These are phyloP conservation scores for Phytophthora ohioensis DNA, from an alignment of 352 stramenopile species.

Conservation along the genomic window DNA sequence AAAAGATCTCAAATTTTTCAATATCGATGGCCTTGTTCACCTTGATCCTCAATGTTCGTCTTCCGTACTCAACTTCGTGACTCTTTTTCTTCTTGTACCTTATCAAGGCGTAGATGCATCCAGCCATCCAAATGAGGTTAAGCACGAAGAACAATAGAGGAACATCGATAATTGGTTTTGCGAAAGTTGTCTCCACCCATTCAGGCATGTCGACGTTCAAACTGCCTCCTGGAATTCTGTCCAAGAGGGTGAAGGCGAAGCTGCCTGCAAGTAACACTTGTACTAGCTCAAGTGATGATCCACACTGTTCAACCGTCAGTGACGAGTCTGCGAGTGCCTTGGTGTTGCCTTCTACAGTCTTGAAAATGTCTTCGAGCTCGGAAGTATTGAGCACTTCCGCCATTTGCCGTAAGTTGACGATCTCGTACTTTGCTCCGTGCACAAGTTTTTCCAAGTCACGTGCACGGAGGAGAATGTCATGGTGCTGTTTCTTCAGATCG, in stretches of 20 bases:
- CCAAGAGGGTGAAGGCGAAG: slow-evolving; percentile 93
- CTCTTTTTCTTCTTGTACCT: slow-evolving; percentile 63
- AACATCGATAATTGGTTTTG: slow-evolving; percentile 58
- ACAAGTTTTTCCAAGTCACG: slow-evolving; percentile 95
- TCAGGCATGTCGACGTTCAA: slow-evolving; percentile 90
- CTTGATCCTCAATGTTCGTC: slow-evolving; percentile 87
- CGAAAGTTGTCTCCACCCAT: slow-evolving; percentile 67
- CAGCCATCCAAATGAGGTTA: slow-evolving; percentile 88
- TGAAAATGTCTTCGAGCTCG: slow-evolving; percentile 91
- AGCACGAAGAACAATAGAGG: slow-evolving; percentile 88
- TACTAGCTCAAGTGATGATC: slow-evolving; percentile 85
- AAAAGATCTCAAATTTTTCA: slow-evolving; percentile 52
- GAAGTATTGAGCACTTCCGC: slow-evolving; percentile 91
- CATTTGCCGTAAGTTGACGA: slow-evolving; percentile 85
- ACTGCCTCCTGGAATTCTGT: slow-evolving; percentile 91
- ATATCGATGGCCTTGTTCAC: slow-evolving; percentile 63
- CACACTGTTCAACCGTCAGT: slow-evolving; percentile 64
- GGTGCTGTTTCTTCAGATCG: slow-evolving; percentile 88
- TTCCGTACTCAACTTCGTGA: slow-evolving; percentile 77
- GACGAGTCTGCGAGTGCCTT: slow-evolving; percentile 89
- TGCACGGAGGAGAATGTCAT: slow-evolving; percentile 90
- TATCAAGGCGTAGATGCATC: slow-evolving; percentile 67
- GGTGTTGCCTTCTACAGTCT: slow-evolving; percentile 90
- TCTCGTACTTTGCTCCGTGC: slow-evolving; percentile 86
- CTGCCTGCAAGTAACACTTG: slow-evolving; percentile 91